Evolutionary conservation across 306 rosid genomes (phyloP), one percentile per base, ranked within the genome.

Genomic region (Urtica urens): DNA sequence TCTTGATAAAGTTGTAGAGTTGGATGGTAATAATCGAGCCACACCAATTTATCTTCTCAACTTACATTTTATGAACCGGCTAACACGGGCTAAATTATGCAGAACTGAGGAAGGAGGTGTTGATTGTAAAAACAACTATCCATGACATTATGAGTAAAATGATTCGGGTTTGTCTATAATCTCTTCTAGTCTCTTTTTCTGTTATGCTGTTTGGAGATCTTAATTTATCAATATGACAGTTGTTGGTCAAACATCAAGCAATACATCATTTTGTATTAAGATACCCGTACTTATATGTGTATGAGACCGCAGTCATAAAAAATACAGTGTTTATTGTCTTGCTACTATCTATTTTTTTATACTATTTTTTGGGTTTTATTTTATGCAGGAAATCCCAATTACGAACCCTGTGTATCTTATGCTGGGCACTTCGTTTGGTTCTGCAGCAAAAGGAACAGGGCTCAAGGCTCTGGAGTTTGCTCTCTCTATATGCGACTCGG

Each of bases 401-500:
- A 79, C 55, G 64, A 84, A 84, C 73, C 87, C 88, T 14, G 79
- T 90, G 37, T 90, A 90, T 80, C 95, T 90, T 67, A 77, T 84
- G 94, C 74, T 84, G 46, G 97, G 95, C 64, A 76, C 92, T 49
- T 84, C 95, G 58, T 90, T 90, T 79, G 97, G 97, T 45, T 84
- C 94, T 42, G 97, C 95, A 3, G 97, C 95, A 59, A 90, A 90
- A 77, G 95, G 95, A 75, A 84, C 97, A 15, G 97, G 97, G 44
- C 92, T 90, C 60, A 90, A 90, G 81, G 97, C 97, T 72, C 93
- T 90, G 58, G 97, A 90, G 72, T 90, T 90, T 75, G 87, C 94
- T 8, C 92, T 90, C 43, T 90, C 94, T 58, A 64, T 85, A 33
- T 90, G 97, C 33, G 85, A 90, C 43, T 90, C 97, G 7, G 95